Evolutionary conservation across 2,329 filamentous ascomycete species (phyloP).

Genomic region (Calonectria fujianensis): DNA sequence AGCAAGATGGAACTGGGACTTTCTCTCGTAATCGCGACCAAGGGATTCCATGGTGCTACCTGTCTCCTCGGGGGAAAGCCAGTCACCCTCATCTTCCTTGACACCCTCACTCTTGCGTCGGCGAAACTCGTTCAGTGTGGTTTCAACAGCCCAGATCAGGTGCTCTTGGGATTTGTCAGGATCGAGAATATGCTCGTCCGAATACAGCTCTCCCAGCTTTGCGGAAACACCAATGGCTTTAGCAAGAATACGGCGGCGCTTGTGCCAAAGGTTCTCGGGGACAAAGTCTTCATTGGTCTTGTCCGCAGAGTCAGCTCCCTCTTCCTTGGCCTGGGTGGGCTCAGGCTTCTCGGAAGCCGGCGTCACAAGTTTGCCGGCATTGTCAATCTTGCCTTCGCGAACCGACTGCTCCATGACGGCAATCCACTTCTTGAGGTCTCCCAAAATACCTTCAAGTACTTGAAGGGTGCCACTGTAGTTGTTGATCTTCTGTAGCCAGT

Average conservation of each 20-base stretch:
- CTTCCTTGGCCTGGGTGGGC: conserved; percentile 26
- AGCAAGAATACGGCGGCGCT: conserved; percentile 80
- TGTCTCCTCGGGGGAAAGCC: conserved; percentile 82
- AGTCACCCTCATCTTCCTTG: conserved; percentile 81
- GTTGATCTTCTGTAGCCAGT: conserved; percentile 85
- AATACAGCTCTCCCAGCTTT: conserved; percentile 90
- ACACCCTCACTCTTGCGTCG: conserved; percentile 80
- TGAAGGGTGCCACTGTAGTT: conserved; percentile 82
- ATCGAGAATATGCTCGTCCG: conserved; percentile 84
- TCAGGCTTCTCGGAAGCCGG: conserved; percentile 40
- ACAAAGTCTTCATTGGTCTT: conserved; percentile 53
- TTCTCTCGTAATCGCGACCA: conserved; percentile 84
- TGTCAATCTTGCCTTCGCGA: conserved; percentile 67
- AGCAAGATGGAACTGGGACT: conserved; percentile 85
- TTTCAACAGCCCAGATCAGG: conserved; percentile 88
- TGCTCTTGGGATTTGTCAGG: conserved; percentile 82
- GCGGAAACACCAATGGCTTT: conserved; percentile 85
- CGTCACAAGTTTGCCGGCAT: conserved; percentile 59
- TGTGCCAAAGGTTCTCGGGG: conserved; percentile 72
- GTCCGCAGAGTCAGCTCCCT: conserved; percentile 40
- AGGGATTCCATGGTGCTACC: conserved; percentile 86
- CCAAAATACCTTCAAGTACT: conserved; percentile 84
- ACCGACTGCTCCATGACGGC: conserved; percentile 71
- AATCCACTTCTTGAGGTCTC: conserved; percentile 80
- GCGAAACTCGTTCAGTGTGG: conserved; percentile 83